phyloP scores from a whole-genome alignment of 2,329 filamentous ascomycete genomes.

The Diaporthe citrichinensis region DNA sequence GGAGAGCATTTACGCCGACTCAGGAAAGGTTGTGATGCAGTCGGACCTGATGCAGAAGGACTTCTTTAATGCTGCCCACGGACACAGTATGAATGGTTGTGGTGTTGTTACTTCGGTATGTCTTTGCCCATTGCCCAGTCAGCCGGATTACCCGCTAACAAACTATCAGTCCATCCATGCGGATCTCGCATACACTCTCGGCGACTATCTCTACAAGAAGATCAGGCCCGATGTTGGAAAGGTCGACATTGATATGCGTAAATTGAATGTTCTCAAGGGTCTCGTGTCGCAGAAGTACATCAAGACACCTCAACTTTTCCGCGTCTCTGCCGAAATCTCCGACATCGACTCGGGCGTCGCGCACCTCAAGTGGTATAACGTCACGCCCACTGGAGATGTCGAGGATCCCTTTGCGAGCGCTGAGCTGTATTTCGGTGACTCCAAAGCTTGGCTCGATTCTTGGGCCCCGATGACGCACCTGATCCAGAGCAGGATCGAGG shows the following conservation, averaged over 20 bases:
- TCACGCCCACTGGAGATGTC: background rate
- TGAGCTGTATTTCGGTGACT: background rate
- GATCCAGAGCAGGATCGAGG: background rate
- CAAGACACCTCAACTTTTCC: constrained; percentile 3
- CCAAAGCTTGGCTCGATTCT: background rate
- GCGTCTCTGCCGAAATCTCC: background rate
- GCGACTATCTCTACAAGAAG: background rate
- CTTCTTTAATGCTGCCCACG: background rate
- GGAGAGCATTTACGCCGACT: background rate
- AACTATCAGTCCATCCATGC: constrained; percentile 18
- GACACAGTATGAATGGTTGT: constrained; percentile 6
- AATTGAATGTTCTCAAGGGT: background rate
- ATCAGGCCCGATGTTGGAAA: background rate
- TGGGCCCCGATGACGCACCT: background rate
- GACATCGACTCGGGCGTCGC: background rate
- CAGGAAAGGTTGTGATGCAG: background rate
- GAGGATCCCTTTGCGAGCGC: background rate
- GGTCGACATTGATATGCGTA: background rate
- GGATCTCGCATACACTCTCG: constrained; percentile 18
- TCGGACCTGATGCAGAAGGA: background rate
- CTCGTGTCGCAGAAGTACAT: constrained; percentile 1
- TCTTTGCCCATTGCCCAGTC: background rate
- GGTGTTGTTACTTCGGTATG: constrained; percentile 19
- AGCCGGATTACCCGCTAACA: background rate
- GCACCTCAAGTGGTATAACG: constrained; percentile 23